Base-by-base conservation (phyloP, 768 basidiomycete genomes). In the Wakefieldia striispora region DNA sequence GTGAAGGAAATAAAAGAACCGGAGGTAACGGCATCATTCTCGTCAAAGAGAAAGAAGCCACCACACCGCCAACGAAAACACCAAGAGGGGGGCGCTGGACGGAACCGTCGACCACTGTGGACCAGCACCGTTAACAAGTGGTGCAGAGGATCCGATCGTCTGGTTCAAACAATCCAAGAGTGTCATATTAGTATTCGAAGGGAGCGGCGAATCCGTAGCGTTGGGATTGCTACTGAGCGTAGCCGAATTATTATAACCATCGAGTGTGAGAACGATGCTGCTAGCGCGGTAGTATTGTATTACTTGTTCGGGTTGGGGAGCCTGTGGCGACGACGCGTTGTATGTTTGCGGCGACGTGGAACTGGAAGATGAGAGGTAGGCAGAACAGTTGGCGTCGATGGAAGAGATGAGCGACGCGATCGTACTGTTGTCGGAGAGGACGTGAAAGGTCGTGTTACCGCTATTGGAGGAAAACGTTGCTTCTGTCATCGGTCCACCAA, bases 251-350 rank as follows among this genome's bases (percentile, higher is more conserved):
- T 87, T 86, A 60, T 87, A 86, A 0, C 80, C 80, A 46, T 87
- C 80, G 3, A 86, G 68, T 1, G 82, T 76, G 21, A 87, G 70
- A 2, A 76, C 78, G 33, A 84, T 73, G 39, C 77, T 83, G 58
- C 82, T 83, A 2, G 82, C 79, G 26, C 85, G 81, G 58, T 82
- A 88, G 62, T 87, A 88, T 50, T 86, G 79, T n/a, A 86, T 56
- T 0, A 74, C 76, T 57, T 84, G 77, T 55, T 82, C 78, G 0
- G 83, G 79, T 34, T 60, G 59, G 12, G 72, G 70, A 2, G 50
- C 54, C 3, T 55, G 55, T 3, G 67, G 54, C 19, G 54, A 56
- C 16, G 64, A 63, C 1, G 51, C 55, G 45, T 65, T 72, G 67
- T 56, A 74, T 3, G 68, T 43, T 2, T 59, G 52, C 0, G 72